Percentiles rank a stretch among this genome's conserved stretches.
Evolutionary conservation across 257 asterid genomes (phyloP).

Genomic region (Gentiana macrophylla): DNA sequence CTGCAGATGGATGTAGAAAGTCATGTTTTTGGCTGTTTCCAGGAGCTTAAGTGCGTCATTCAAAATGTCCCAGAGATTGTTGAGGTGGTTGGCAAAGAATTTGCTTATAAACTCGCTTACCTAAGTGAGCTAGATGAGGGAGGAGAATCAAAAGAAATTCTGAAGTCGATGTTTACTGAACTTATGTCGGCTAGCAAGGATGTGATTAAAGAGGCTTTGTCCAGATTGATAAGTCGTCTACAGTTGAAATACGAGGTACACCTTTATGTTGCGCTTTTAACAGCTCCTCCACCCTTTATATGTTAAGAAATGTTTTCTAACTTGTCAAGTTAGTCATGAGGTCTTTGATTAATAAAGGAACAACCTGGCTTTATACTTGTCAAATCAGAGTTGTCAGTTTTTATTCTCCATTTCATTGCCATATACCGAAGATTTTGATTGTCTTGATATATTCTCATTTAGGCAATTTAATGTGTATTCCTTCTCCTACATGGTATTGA

Average conservation of each 20-base stretch:
- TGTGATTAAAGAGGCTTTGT: constrained; percentile 37
- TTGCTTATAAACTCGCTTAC: constrained; percentile 31
- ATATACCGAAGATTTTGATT: no score
- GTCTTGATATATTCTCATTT: not conserved
- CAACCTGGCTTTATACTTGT: no score
- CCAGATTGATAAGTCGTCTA: constrained; percentile 61
- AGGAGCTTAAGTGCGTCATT: constrained; percentile 75
- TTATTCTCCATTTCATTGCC: no score
- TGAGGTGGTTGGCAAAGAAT: constrained; percentile 59
- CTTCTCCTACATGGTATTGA: not conserved
- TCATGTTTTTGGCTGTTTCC: constrained; percentile 4
- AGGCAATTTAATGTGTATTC: not conserved
- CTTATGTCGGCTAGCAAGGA: constrained; percentile 65
- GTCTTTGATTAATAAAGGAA: no score
- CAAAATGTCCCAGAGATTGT: constrained; percentile 81
- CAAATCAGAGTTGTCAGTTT: no score
- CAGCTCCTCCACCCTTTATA: not conserved
- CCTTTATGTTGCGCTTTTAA: not conserved
- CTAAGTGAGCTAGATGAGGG: constrained; percentile 35
- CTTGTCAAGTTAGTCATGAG: not conserved
- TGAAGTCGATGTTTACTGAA: constrained; percentile 47
- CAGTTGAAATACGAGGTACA: constrained; percentile 46
- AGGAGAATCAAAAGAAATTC: constrained; percentile 43
- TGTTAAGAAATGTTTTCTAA: no score
- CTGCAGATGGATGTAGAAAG: no score